phyloP scores from a whole-genome alignment of 2,329 filamentous ascomycete species.

The Fusarium sarcochroum region DNA sequence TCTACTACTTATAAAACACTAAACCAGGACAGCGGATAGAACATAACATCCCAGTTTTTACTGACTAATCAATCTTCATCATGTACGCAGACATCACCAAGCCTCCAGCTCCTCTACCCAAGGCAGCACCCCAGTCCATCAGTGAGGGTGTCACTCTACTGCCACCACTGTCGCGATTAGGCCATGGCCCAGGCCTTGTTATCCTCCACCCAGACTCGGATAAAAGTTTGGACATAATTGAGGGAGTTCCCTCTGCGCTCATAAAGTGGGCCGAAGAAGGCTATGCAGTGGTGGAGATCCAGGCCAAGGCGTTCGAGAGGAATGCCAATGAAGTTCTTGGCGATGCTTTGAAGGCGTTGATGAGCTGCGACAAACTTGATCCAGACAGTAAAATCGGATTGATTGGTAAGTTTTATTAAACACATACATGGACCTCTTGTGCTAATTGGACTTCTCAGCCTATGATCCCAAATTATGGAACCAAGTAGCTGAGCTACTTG shows the following conservation, averaged over 20 bases:
- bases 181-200: conserved; percentile 56
- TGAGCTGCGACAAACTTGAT: conserved; percentile 50
- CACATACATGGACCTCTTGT: accelerated
- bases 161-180: conserved; percentile 54
- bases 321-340: conserved; percentile 24
- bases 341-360: conserved; percentile 40
- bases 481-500: background rate
- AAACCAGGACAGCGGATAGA: background rate
- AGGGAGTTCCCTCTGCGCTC: conserved; percentile 65
- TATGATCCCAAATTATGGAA: conserved; percentile 45
- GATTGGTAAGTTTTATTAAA: conserved; percentile 49
- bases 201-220: conserved; percentile 43
- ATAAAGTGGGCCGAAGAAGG: conserved; percentile 82
- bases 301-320: conserved; percentile 31
- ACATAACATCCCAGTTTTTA: background rate
- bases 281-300: conserved; percentile 71
- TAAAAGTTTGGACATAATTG: conserved; percentile 28
- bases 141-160: conserved; percentile 45
- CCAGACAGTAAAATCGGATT: conserved; percentile 56
- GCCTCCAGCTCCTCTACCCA: conserved; percentile 46
- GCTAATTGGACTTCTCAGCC: background rate
- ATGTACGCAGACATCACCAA: conserved; percentile 49
- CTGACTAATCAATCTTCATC: background rate
- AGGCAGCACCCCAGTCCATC: conserved; percentile 31
- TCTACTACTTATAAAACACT: conserved; percentile 11